A percentile compares a stretch with the other conserved stretches of the same genome.
Evolutionary conservation across 495 filamentous ascomycete genomes (phyloP).

Genomic region (Penicillium ochrochloron): DNA sequence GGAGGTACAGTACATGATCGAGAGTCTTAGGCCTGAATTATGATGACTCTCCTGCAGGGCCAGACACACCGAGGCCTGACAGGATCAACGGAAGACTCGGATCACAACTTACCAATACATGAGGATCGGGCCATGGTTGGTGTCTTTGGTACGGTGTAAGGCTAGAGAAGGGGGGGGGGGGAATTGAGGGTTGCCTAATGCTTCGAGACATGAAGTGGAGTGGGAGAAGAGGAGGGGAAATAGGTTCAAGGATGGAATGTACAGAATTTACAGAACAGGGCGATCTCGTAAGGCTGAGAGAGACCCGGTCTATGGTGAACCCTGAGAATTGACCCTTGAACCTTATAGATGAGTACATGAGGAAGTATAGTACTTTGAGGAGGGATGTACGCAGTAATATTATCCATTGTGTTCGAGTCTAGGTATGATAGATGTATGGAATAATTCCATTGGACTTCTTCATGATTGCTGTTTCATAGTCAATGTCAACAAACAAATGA

Average conservation of each 20-base stretch:
- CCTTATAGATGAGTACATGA: not conserved
- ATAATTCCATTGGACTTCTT: not conserved
- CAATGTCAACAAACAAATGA: not conserved
- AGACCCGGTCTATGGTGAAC: not conserved
- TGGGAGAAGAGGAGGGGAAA: not conserved
- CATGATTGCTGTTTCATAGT: not conserved
- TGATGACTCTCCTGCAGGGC: conserved; percentile 8
- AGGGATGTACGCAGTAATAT: not conserved
- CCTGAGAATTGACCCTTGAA: not conserved
- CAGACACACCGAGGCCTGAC: not conserved
- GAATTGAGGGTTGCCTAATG: not conserved
- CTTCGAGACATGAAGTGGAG: not conserved
- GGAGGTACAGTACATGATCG: not conserved
- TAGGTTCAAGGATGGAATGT: no score
- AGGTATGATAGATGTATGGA: not conserved
- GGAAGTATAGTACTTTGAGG: not conserved
- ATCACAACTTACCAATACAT: conserved; percentile 28
- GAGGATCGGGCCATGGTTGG: conserved; percentile 17
- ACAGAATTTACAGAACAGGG: not conserved
- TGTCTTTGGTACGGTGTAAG: not conserved
- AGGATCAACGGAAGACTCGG: conserved; percentile 25
- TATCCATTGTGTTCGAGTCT: not conserved
- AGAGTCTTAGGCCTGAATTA: not conserved
- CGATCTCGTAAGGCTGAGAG: conserved; percentile 10
- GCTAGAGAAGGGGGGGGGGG: not conserved